Conservation (phyloP, 306 rosid genomes). For the Inga laurina region DNA sequence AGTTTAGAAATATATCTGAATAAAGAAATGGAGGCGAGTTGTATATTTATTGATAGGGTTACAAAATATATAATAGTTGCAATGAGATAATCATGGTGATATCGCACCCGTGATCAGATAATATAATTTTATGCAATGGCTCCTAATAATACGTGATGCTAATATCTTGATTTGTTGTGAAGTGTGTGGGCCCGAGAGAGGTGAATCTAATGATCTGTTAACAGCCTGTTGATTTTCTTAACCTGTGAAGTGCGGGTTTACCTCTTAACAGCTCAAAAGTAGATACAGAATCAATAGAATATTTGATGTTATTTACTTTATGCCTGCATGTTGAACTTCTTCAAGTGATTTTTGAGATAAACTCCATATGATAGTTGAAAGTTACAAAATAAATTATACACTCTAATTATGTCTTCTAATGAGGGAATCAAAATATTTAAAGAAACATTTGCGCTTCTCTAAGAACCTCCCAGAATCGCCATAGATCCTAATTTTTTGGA, state of each 20-base stretch:
- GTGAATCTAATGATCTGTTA: too few species aligned
- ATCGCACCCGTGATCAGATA: too few species aligned
- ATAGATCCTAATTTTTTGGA: background rate
- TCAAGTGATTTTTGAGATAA: background rate
- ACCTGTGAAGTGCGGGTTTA: background rate
- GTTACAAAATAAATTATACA: background rate
- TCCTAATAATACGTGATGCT: too few species aligned
- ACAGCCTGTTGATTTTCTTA: background rate
- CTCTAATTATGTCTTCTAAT: background rate
- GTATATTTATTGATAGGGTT: too few species aligned
- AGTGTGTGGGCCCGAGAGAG: too few species aligned
- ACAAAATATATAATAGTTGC: too few species aligned
- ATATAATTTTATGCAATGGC: too few species aligned
- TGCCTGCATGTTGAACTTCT: background rate
- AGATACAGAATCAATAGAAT: background rate
- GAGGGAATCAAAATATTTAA: background rate
- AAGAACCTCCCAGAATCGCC: background rate
- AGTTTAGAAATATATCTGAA: too few species aligned
- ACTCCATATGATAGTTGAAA: background rate
- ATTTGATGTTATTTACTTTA: background rate
- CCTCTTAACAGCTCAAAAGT: background rate
- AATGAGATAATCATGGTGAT: too few species aligned
- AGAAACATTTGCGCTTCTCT: background rate
- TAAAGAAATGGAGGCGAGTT: too few species aligned
- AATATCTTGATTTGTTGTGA: too few species aligned